phyloP scores from a whole-genome alignment of 495 filamentous ascomycete species.

The Penicillium coffeae region DNA sequence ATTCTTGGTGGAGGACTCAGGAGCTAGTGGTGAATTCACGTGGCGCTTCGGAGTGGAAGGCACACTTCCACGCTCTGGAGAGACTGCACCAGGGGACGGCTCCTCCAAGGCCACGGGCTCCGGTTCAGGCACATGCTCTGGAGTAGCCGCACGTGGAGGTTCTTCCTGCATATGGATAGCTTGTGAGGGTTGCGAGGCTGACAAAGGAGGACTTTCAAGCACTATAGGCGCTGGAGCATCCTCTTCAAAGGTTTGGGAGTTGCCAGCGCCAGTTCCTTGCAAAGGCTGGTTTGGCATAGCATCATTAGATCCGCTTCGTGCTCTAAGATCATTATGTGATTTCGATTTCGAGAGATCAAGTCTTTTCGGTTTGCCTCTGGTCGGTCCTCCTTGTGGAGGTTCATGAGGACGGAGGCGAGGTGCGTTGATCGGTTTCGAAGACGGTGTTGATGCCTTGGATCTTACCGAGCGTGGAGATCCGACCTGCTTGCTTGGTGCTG shows the following conservation, averaged over 20 bases:
- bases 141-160: neutral
- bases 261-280: slow-evolving; percentile 30
- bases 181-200: slow-evolving; percentile 14
- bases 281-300: slow-evolving; percentile 15
- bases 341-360: slow-evolving; percentile 37
- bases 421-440: slow-evolving; percentile 21
- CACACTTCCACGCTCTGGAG: slow-evolving; percentile 4
- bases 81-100: neutral
- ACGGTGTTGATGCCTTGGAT: slow-evolving; percentile 28
- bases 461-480: slow-evolving; percentile 39
- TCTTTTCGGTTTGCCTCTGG: slow-evolving; percentile 35
- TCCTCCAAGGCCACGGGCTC: slow-evolving; percentile 14
- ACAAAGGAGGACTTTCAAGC: slow-evolving; percentile 25
- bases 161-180: slow-evolving; percentile 1
- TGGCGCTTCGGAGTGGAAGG: slow-evolving; percentile 3
- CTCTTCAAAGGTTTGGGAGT: slow-evolving; percentile 57
- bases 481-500: slow-evolving; percentile 34
- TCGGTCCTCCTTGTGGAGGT: slow-evolving; percentile 16
- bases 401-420: slow-evolving; percentile 34
- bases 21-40: neutral
- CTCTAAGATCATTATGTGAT: slow-evolving; percentile 23
- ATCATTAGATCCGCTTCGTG: slow-evolving; percentile 28
- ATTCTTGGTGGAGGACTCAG: slow-evolving; percentile 10
- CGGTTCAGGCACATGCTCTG: slow-evolving; percentile 13
- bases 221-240: slow-evolving; percentile 34